Base-by-base conservation (phyloP, 805 yeast species). In the Wickerhamomyces canadensis region DNA sequence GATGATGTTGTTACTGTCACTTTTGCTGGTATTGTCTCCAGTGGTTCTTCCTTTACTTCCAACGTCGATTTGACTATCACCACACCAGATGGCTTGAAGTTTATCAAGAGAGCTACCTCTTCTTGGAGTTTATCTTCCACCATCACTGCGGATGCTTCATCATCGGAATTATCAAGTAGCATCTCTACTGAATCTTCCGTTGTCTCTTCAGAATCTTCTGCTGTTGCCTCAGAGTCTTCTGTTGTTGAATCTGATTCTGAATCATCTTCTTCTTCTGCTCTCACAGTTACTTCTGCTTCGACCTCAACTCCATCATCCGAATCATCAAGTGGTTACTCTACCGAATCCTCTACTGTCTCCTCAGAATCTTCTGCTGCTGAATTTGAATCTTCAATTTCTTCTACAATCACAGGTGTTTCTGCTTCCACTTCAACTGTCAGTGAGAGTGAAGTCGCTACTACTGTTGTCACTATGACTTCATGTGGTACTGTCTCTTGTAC, bases 401-500 rank as follows among this genome's bases (percentile, higher is more conserved):
- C 45, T 43, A 45, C 51, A 34, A 37, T 42, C 33, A 38, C 35
- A 19, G 33, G 43, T 24, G 46, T 22, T 16, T 10, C 36, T 14
- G 28, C 15, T 21, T 12, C 27, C 24, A 43, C 45, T 41, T 46
- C 49, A 33, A 40, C 46, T 35, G 38, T 34, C 26, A 37, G 47
- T 18, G 45, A 31, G 15, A 34, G 35, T 24, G 43, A 40, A 13
- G 34, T 33, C 17, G 34, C 45, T 16, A 54, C 64, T 43, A 57
- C 63, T 30, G 39, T 52, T 26, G 47, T 49, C 38, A 54, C 64
- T 30, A 45, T 61, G 43, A 56, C 55, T 27, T 44, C 52, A 14
- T 47, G 55, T 36, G 21, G 30, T 3, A 38, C 35, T 19, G 31
- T 44, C 22, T 35, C 31, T 13, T 51, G 55, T 19, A 33, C 48